Evolutionary conservation across 176 grass and related monocot genomes (phyloP), one percentile per base, ranked within the genome.

Genomic region (Cymbopogon citratus): DNA sequence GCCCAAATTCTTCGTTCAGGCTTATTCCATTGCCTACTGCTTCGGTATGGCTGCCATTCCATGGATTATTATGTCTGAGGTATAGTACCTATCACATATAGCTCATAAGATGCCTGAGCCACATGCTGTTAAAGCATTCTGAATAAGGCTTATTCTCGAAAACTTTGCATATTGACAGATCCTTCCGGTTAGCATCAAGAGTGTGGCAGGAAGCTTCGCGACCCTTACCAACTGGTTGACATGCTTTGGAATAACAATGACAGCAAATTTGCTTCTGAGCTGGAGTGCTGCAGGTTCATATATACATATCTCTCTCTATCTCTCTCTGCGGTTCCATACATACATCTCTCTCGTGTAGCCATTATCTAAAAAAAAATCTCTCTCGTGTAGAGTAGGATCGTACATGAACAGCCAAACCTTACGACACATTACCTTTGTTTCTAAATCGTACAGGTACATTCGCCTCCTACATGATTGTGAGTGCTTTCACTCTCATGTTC

Each of bases 41-140:
- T 84, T 99, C 36, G 92, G 96, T 48, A 80, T 99, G 84, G 92
- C 92, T 18, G 89, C 92, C 26, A 99, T 95, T 90, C 96, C 96
- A 75, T 99, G 96, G 92, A 90, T 99, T 71, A 99, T 99, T 34
- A 99, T 99, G 96, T 99, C 96, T 21, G 92, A 99, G 96, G 96
- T 99, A 89, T 62, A 78, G 43, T 75, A 24, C 19, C 43, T 11
- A 12, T 0, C 40, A 61, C 52, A 57, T 57, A 57, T 24, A 23
- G 2, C 36, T 46, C 78, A 34, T 59, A 31, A 86, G 75, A 81
- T 71, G 45, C 13, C 19, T 27, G 19, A n/a, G 19, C 0, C 21
- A 31, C 24, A 23, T 60, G 54, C 21, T 26, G 11, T n/a, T n/a
- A 36, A 67, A 34, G 10, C 6, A 35, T 18, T 72, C 18, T 33